A percentile compares a stretch with the other conserved stretches of the same genome.
Conservation (phyloP, 805 yeast species). For the Groenewaldozyma tartarivorans region DNA sequence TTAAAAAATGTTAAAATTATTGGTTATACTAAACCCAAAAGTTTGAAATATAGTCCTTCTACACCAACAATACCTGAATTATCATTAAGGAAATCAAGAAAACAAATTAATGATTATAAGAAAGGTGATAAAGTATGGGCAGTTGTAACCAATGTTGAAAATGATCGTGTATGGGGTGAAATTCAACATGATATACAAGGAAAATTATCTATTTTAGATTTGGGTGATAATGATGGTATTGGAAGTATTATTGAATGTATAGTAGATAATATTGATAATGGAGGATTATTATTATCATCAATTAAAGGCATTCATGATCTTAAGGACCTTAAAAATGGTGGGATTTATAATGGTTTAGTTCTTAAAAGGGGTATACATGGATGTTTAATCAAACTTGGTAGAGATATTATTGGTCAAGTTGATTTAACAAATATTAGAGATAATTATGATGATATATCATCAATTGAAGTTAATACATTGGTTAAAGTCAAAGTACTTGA, state of each 20-base stretch:
- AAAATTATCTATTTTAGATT: slow-evolving; percentile 53
- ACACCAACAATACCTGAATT: slow-evolving; percentile 56
- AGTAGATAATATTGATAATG: slow-evolving; percentile 43
- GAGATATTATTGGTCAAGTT: slow-evolving; percentile 24
- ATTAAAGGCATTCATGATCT: slow-evolving; percentile 16
- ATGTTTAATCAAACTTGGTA: slow-evolving; percentile 12
- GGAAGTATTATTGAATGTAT: slow-evolving; percentile 60
- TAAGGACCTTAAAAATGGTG: slow-evolving; percentile 14
- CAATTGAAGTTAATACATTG: slow-evolving; percentile 14
- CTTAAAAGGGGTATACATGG: slow-evolving; percentile 30
- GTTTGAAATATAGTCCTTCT: slow-evolving; percentile 51
- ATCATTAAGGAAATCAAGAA: slow-evolving; percentile 31
- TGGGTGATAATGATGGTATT: slow-evolving; percentile 52
- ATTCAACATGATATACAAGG: slow-evolving; percentile 63
- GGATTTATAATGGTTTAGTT: slow-evolving; percentile 12
- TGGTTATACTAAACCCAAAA: slow-evolving; percentile 67
- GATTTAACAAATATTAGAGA: slow-evolving; percentile 17
- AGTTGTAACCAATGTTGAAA: slow-evolving; percentile 54
- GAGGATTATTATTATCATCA: slow-evolving; percentile 36
- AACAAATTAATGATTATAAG: slow-evolving; percentile 29
- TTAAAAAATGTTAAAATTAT: slow-evolving; percentile 51
- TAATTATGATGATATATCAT: slow-evolving; percentile 10
- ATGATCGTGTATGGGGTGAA: slow-evolving; percentile 57
- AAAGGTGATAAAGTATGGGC: slow-evolving; percentile 46
- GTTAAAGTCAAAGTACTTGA: slow-evolving; percentile 22